Evolutionary conservation across 2,329 filamentous ascomycete genomes (phyloP), one percentile per base, ranked within the genome.

Genomic region (Ascochyta lentis): DNA sequence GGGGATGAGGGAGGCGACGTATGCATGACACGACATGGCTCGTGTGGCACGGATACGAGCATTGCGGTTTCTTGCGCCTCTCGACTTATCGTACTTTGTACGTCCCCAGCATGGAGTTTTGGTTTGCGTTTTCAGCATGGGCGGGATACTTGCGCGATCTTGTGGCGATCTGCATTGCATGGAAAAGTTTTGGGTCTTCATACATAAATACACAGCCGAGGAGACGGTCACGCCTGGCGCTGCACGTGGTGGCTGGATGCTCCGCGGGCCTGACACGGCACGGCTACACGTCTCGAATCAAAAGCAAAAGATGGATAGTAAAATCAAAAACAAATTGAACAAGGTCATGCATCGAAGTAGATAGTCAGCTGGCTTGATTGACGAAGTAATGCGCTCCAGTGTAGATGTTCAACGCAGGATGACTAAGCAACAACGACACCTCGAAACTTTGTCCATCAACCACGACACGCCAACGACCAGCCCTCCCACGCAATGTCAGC

Each of bases 401-500:
- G 38, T 19, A 12, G 19, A 33, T 33, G 33, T 43, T 10, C n/a
- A 15, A 15, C 26, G 39, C 23, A 9, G 26, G 16, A 45, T 56
- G 54, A 56, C 54, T 56, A 56, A 56, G 54, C 54, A 27, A 2
- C 6, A 3, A 37, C 16, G 26, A 29, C 26, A 50, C 39, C 22
- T 57, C 52, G 65, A 69, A 55, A 55, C 64, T 66, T 70, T 69
- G 58, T 56, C 49, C 54, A 62, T 23, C 50, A 43, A 51, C 33
- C 59, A 43, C 51, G 54, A 53, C 49, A 48, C 45, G 44, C 53
- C 54, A n/a, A 46, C 49, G 34, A 44, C 41, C 57, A 58, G 47
- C 65, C 46, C 49, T 56, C 54, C 49, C 57, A 51, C 44, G 52
- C 63, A 67, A 92, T 91, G 82, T 81, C 84, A 64, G 80, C 84